Evolutionary conservation across 768 basidiomycete genomes (phyloP), one percentile per base, ranked within the genome.

Genomic region (Xerocomus brunneocitrinus): DNA sequence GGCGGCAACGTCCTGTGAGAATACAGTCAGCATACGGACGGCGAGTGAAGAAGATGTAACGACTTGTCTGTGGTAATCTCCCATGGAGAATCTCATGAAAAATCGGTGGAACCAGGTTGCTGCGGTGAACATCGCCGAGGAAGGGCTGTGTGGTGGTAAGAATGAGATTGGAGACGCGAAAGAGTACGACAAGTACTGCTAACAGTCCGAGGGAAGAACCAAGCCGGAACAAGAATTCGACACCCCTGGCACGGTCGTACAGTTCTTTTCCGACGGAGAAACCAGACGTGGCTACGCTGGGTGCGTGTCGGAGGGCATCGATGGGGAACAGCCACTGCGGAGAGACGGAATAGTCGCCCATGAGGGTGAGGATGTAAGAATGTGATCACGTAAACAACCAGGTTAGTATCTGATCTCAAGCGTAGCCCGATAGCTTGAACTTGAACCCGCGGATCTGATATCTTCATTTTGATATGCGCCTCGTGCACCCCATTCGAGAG

Each of bases 71-170:
- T 88, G 85, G 62, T 88, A 87, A 62, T 91, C 87, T 61, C 87
- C 83, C 80, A 90, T 81, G 27, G 89, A 82, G 66, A 81, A 85
- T 55, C 91, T 79, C 90, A 93, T 91, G 68, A 89, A 93, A 69
- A 93, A 93, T 12, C 91, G 79, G 68, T 93, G 91, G 59, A 92
- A 91, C 87, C 91, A 93, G 6, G 87, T 89, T 25, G 90, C 89
- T 25, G 91, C 89, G 25, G 91, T 90, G 62, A 87, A 87, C 74
- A 91, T 81, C 13, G 90, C 89, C 14, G 89, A 84, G 22, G 84
- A 83, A 27, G 88, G 87, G 46, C 91, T 93, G 65, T 52, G 43
- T 31, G 62, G 40, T 54, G 32, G 51, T 55, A 62, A 25, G 48
- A 42, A 51, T 60, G 57, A 61, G 62, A 53, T 49, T 25, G 12